A percentile compares a stretch with the other conserved stretches of the same genome.
Conservation (phyloP, 345 rosid species). For the Bretschneidera sinensis region DNA sequence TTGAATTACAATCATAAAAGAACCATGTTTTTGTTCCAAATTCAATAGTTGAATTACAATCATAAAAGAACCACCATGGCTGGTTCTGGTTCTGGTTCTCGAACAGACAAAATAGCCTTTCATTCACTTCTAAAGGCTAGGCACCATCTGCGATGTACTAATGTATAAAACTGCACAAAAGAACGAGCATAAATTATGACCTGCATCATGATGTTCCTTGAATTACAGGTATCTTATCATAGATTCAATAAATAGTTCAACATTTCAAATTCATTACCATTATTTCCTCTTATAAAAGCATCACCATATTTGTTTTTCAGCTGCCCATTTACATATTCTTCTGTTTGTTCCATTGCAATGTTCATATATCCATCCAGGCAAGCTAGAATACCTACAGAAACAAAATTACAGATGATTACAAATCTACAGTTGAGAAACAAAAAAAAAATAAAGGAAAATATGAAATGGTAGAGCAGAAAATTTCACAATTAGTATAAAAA, state of each 20-base stretch:
- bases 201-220: not conserved
- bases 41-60: not conserved
- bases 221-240: not conserved
- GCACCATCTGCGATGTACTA: slow-evolving; percentile 62
- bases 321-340: slow-evolving; percentile 64
- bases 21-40: not conserved
- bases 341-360: slow-evolving; percentile 74
- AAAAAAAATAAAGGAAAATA: too few species aligned
- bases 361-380: slow-evolving; percentile 69
- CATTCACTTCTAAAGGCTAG: slow-evolving; percentile 4
- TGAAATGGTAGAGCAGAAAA: too few species aligned
- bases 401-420: not conserved
- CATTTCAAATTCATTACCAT: slow-evolving; percentile 25
- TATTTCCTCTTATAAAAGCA: slow-evolving; percentile 67
- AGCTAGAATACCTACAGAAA: slow-evolving; percentile 43
- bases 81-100: too few species aligned
- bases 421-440: not conserved
- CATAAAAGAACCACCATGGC: not conserved
- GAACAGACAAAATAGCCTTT: not conserved
- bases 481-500: too few species aligned
- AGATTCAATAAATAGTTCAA: too few species aligned
- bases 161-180: slow-evolving; percentile 53
- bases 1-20: too few species aligned
- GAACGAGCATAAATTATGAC: not conserved
- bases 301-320: slow-evolving; percentile 64